phyloP scores from a whole-genome alignment of 139 green algal species.

The Dunaliella sp. region DNA sequence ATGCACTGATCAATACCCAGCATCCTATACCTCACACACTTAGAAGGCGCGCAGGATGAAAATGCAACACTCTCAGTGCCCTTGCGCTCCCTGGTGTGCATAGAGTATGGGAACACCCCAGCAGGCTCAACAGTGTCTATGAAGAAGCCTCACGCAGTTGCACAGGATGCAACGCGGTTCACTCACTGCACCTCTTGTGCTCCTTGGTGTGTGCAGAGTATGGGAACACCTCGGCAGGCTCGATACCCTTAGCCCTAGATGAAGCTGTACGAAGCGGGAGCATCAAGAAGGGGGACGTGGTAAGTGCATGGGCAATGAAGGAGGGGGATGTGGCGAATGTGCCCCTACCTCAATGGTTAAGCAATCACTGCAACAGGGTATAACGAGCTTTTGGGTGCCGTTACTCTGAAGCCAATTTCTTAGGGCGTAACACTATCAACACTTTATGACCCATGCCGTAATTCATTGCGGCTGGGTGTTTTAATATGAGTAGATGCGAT shows the following conservation, averaged over 20 bases:
- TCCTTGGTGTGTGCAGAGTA: slow-evolving; percentile 85
- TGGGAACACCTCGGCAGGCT: slow-evolving; percentile 95
- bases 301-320: slow-evolving; percentile 9
- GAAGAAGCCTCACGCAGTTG: no score
- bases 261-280: slow-evolving; percentile 83
- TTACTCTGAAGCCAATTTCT: not conserved
- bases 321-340: not conserved
- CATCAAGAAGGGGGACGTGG: slow-evolving; percentile 55
- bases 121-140: no score
- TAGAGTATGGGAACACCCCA: no score
- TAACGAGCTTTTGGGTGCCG: not conserved
- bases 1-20: no score
- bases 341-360: not conserved
- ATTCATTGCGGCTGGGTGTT: no score
- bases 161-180: no score
- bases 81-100: no score
- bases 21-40: no score
- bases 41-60: no score
- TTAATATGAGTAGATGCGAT: no score
- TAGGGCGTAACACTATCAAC: not conserved
- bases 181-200: not conserved
- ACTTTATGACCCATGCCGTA: no score
- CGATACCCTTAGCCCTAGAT: slow-evolving; percentile 92
- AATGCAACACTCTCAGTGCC: no score
- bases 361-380: not conserved